phyloP scores from a whole-genome alignment of 164 flowering plant genomes.

The Dillenia turbinata region DNA sequence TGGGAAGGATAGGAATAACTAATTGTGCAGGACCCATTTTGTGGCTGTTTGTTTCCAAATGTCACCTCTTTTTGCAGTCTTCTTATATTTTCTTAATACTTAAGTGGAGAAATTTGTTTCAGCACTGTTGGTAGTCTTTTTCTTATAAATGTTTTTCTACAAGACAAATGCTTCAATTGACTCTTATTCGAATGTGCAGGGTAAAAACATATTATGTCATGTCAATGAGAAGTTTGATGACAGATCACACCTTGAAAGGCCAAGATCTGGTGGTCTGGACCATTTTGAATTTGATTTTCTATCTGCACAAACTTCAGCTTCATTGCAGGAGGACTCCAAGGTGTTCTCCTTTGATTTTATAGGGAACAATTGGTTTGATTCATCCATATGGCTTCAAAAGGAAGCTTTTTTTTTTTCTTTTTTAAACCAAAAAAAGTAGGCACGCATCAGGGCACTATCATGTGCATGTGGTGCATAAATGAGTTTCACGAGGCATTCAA shows the following conservation, averaged over 20 bases:
- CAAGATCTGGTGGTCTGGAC: constrained; percentile 17
- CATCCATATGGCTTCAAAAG: constrained; percentile 35
- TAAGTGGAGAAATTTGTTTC: too few relatives aligned
- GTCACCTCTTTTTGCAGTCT: too few relatives aligned
- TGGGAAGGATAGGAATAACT: too few relatives aligned
- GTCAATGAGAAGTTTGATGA: constrained; percentile 16
- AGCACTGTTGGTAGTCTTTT: too few relatives aligned
- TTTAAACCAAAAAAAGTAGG: constrained; percentile 20
- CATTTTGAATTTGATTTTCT: constrained; percentile 38
- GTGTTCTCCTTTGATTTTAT: constrained; percentile 17
- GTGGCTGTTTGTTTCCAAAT: too few relatives aligned
- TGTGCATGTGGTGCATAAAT: constrained; percentile 47
- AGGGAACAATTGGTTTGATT: constrained; percentile 22
- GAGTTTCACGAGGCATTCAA: constrained; percentile 16
- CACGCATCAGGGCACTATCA: constrained; percentile 16
- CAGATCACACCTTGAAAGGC: constrained; percentile 15
- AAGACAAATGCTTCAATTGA: too few relatives aligned
- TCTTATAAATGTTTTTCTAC: too few relatives aligned
- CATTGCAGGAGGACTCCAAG: constrained; percentile 24
- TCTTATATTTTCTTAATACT: too few relatives aligned
- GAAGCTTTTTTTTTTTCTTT: constrained; percentile 12
- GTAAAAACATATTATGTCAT: constrained; percentile 14
- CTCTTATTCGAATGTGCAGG: constrained; percentile 15
- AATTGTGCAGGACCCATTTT: too few relatives aligned
- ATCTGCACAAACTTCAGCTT: constrained; percentile 19